Conservation (phyloP, 225 moss, liverwort and hornwort genomes). For the Anthoceros angustus region DNA sequence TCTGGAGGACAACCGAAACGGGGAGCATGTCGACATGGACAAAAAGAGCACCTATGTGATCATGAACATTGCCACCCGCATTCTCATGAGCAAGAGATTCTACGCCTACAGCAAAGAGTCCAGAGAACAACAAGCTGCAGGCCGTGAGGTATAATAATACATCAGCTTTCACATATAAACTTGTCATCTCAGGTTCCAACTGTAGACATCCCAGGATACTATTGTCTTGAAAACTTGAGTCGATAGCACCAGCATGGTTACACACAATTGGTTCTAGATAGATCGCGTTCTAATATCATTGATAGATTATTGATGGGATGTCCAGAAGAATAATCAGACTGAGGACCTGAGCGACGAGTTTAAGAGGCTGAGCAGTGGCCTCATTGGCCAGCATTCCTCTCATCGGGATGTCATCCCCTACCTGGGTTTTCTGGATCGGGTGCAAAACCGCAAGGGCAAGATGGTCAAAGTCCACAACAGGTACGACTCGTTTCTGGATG, state of each 20-base stretch:
- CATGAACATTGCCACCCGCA: neutral
- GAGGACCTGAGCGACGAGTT: constrained; percentile 3
- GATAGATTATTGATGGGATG: neutral
- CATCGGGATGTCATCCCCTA: constrained; percentile 1
- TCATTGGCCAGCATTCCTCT: constrained; percentile 1
- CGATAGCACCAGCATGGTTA: neutral
- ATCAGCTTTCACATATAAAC: neutral
- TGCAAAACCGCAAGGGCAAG: neutral
- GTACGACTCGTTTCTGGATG: constrained; percentile 3
- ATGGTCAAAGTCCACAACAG: constrained; percentile 2
- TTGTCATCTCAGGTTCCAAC: neutral
- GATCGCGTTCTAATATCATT: neutral
- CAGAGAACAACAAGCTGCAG: neutral
- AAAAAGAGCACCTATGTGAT: neutral
- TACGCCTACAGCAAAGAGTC: constrained; percentile 1
- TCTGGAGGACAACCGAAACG: neutral
- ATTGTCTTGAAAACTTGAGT: neutral
- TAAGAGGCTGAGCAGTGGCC: neutral
- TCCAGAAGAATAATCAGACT: neutral
- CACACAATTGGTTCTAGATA: neutral
- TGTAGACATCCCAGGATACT: neutral
- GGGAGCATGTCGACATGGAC: constrained; percentile 1
- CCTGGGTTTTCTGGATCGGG: neutral
- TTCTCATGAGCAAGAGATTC: constrained; percentile 1
- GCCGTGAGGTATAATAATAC: neutral